Percentiles rank a stretch among this genome's conserved stretches.
phyloP scores from a whole-genome alignment of 768 basidiomycete genomes.

The Mrakia gelida region DNA sequence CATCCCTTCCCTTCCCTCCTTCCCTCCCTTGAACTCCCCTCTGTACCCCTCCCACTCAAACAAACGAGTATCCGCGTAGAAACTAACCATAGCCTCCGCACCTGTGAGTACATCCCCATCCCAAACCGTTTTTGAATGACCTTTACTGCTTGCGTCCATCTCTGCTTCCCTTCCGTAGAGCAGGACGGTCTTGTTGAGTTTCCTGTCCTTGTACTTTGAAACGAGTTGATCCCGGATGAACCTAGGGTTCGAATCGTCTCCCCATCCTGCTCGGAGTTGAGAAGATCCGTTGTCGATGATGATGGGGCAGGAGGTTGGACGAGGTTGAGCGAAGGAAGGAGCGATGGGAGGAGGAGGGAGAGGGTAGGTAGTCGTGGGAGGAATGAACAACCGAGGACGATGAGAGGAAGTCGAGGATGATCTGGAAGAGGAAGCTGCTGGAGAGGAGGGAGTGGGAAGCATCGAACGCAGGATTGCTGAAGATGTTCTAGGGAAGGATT shows the following conservation, averaged over 20 bases:
- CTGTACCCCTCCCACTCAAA: background rate
- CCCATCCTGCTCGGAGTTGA: slow-evolving; percentile 39
- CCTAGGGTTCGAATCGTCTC: slow-evolving; percentile 33
- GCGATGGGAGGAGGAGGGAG: background rate
- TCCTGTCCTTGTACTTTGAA: slow-evolving; percentile 84
- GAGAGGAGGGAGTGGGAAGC: background rate
- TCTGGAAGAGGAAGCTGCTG: background rate
- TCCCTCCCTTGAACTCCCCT: background rate
- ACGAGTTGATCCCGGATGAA: slow-evolving; percentile 48
- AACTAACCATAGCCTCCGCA: slow-evolving; percentile 82
- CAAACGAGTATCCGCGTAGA: background rate
- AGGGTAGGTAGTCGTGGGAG: background rate
- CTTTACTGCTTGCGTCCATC: slow-evolving; percentile 73
- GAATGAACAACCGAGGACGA: background rate
- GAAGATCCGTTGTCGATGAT: slow-evolving; percentile 73
- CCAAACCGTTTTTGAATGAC: slow-evolving; percentile 76
- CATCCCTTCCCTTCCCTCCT: background rate
- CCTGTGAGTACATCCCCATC: slow-evolving; percentile 90
- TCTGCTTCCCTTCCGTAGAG: slow-evolving; percentile 87
- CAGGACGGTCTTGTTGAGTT: slow-evolving; percentile 71
- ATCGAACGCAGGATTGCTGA: background rate
- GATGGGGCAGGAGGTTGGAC: slow-evolving; percentile 50
- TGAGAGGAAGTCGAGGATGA: background rate
- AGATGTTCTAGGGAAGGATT: too few relatives aligned
- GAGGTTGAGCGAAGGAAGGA: background rate